These are phyloP conservation scores for Rutstroemia sydowiana DNA, from an alignment of 2,329 filamentous ascomycete species.

Conservation along the genomic window DNA sequence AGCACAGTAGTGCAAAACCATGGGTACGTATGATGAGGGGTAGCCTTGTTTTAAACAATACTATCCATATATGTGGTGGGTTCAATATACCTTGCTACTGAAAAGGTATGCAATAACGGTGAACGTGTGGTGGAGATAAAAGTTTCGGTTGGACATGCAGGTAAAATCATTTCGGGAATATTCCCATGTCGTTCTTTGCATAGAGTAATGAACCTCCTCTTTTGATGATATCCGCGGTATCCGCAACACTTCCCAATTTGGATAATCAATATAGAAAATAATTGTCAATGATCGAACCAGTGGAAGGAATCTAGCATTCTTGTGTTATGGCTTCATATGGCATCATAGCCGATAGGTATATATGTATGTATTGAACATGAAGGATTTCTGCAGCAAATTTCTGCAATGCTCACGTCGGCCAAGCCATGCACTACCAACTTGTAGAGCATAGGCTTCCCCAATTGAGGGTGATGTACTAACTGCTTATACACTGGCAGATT, in stretches of 20 bases:
- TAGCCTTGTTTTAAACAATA: background rate
- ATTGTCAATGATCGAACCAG: no score
- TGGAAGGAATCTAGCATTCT: background rate
- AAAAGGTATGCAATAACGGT: background rate
- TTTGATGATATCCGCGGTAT: slow-evolving; percentile 3
- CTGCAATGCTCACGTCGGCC: background rate
- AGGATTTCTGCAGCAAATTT: background rate
- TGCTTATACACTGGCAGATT: no score
- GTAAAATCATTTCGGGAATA: slow-evolving; percentile 7
- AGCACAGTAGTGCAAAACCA: background rate
- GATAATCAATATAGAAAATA: no score
- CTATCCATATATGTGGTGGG: background rate
- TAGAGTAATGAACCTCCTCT: background rate
- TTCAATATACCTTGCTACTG: background rate
- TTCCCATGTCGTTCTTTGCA: slow-evolving; percentile 8
- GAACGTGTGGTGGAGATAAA: slow-evolving; percentile 6
- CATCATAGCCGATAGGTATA: no score
- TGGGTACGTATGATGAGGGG: background rate
- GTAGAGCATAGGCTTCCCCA: no score
- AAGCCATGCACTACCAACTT: background rate
- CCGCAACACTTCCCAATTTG: slow-evolving; percentile 1
- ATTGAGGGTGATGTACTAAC: no score
- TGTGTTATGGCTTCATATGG: background rate
- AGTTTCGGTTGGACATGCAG: slow-evolving; percentile 5
- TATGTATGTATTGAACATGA: background rate